Evolutionary conservation across 2,329 filamentous ascomycete species (phyloP).

Genomic region (Ceratocystis smalleyi): DNA sequence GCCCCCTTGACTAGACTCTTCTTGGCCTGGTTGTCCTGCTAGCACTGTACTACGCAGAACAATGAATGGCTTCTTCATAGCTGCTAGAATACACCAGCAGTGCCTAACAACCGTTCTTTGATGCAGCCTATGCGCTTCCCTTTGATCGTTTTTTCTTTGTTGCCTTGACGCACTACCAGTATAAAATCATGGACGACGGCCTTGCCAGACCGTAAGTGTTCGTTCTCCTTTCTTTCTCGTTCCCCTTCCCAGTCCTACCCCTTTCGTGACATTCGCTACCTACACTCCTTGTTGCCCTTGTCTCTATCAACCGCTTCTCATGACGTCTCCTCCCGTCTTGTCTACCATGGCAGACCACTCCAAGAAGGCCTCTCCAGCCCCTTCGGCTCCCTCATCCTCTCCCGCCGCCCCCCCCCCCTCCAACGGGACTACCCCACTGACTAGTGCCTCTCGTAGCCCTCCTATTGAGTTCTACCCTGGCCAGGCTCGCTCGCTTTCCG

Average conservation of each 20-base stretch:
- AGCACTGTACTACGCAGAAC: neutral
- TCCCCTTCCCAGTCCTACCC: neutral
- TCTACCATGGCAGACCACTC: too few species aligned
- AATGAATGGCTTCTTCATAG: neutral
- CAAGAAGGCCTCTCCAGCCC: neutral
- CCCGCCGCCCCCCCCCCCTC: neutral
- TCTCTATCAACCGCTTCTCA: too few species aligned
- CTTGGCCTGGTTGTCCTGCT: neutral
- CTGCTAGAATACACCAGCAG: neutral
- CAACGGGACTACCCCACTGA: neutral
- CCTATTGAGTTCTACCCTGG: conserved; percentile 28
- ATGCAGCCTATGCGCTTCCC: neutral
- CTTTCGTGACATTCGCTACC: neutral
- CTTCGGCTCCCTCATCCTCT: neutral
- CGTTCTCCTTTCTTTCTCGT: neutral
- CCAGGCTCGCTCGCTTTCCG: conserved; percentile 41
- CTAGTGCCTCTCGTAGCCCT: neutral
- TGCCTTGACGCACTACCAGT: neutral
- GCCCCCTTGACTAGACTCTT: neutral
- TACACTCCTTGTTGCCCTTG: too few species aligned
- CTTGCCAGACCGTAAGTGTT: conserved; percentile 6
- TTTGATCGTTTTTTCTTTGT: neutral
- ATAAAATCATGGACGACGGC: conserved; percentile 4
- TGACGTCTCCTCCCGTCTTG: too few species aligned
- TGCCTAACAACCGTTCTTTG: neutral